A percentile compares a stretch with the other conserved stretches of the same genome.
Evolutionary conservation across 352 stramenopile genomes (phyloP).

Genomic region (Phytopythium aichiense): DNA sequence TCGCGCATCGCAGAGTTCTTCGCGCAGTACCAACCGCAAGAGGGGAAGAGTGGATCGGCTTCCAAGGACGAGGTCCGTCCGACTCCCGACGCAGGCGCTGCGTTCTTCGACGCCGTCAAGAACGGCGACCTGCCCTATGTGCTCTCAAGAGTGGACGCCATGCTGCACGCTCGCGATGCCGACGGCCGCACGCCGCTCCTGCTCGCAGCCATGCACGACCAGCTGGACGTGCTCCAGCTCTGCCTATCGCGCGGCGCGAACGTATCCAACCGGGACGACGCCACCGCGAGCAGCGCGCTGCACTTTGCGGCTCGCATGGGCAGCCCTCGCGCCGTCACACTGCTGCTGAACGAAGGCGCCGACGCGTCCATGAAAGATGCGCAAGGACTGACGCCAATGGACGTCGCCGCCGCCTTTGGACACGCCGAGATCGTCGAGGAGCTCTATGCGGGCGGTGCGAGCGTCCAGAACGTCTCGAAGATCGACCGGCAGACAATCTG

Average conservation of each 20-base stretch:
- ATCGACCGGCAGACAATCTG: conserved; percentile 7
- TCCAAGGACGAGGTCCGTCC: not conserved
- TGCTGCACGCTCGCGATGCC: conserved; percentile 2
- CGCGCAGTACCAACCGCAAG: not conserved
- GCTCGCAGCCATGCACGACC: conserved; percentile 1
- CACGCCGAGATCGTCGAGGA: conserved; percentile 35
- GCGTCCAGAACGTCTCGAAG: conserved; percentile 2
- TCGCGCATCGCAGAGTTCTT: conserved; percentile 1
- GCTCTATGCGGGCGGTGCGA: conserved; percentile 36
- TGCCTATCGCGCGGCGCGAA: conserved; percentile 6
- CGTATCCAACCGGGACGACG: conserved; percentile 2
- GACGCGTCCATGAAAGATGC: conserved; percentile 2
- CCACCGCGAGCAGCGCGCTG: conserved; percentile 3
- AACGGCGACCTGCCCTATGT: not conserved
- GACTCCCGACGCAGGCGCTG: not conserved
- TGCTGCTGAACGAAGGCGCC: conserved; percentile 7
- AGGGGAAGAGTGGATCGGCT: too few relatives aligned
- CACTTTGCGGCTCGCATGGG: conserved; percentile 2
- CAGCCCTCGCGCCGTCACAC: not conserved
- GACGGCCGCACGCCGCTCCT: conserved; percentile 2
- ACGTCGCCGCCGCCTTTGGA: not conserved
- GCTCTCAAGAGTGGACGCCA: not conserved
- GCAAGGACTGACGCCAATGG: not conserved
- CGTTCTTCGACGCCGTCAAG: conserved; percentile 4
- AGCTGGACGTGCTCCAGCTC: conserved; percentile 4